Evolutionary conservation across 2,329 filamentous ascomycete genomes (phyloP).

Genomic region (Albifimbria verrucaria): DNA sequence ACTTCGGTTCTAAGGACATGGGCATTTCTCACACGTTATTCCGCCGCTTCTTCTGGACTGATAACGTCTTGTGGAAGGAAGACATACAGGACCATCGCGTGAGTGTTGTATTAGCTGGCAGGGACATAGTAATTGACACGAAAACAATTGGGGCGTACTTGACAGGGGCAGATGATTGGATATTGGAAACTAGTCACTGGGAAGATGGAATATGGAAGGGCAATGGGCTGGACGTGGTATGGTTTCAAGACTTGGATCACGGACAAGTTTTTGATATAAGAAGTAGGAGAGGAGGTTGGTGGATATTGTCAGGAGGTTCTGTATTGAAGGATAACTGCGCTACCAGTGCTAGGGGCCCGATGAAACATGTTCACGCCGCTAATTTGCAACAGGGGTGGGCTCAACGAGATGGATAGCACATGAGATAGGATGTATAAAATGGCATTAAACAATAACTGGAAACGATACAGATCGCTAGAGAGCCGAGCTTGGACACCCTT

Average conservation of each 20-base stretch:
- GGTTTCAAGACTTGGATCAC: slow-evolving; percentile 53
- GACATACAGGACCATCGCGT: slow-evolving; percentile 40
- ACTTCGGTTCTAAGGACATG: slow-evolving; percentile 58
- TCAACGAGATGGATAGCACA: neutral
- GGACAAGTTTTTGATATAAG: slow-evolving; percentile 48
- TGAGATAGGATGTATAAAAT: neutral
- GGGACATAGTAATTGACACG: slow-evolving; percentile 54
- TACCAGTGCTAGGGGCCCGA: neutral
- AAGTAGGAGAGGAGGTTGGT: slow-evolving; percentile 27
- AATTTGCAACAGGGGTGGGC: neutral
- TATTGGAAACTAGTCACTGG: slow-evolving; percentile 9
- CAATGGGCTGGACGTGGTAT: slow-evolving; percentile 46
- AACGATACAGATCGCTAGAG: neutral
- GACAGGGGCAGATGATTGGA: slow-evolving; percentile 26
- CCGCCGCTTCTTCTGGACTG: slow-evolving; percentile 58
- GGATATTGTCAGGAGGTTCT: slow-evolving; percentile 19
- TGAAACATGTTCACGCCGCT: neutral
- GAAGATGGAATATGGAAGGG: slow-evolving; percentile 28
- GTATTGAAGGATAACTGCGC: slow-evolving; percentile 3
- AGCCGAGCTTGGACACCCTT: no score
- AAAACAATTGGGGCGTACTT: slow-evolving; percentile 50
- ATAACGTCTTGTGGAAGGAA: slow-evolving; percentile 60
- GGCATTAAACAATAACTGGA: neutral
- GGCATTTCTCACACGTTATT: slow-evolving; percentile 55
- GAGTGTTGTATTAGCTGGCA: slow-evolving; percentile 46